Evolutionary conservation across 1,139 yeast species (phyloP).

Genomic region (Protomyces macrosporus): DNA sequence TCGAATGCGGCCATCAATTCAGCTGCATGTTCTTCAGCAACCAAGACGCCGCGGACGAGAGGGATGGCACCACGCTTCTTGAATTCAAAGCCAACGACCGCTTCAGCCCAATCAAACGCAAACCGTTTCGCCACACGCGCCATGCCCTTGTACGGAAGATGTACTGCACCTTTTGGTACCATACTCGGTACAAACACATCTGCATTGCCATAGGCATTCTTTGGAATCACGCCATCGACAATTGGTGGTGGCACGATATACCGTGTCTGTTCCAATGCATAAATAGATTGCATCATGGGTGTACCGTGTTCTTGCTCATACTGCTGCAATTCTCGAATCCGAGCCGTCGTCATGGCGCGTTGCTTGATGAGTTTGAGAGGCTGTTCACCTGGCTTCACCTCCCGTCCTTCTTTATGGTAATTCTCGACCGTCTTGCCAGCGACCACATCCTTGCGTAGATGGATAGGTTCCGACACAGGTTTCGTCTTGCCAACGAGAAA

Average conservation of each 20-base stretch:
- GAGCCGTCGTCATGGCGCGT: slow-evolving; percentile 33
- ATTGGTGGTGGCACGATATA: slow-evolving; percentile 62
- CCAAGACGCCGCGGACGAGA: slow-evolving; percentile 68
- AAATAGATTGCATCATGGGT: slow-evolving; percentile 48
- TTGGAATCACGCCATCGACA: slow-evolving; percentile 59
- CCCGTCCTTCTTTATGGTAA: slow-evolving; percentile 81
- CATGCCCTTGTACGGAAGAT: slow-evolving; percentile 41
- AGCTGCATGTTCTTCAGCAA: slow-evolving; percentile 58
- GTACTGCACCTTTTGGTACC: slow-evolving; percentile 75
- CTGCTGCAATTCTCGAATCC: slow-evolving; percentile 38
- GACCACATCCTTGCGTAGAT: slow-evolving; percentile 59
- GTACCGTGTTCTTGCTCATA: slow-evolving; percentile 51
- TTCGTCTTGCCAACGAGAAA: slow-evolving; percentile 42
- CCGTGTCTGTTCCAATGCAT: slow-evolving; percentile 73
- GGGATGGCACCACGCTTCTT: slow-evolving; percentile 51
- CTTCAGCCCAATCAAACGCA: slow-evolving; percentile 76
- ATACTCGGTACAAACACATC: slow-evolving; percentile 71
- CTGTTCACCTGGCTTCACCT: slow-evolving; percentile 59
- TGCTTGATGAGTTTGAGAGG: slow-evolving; percentile 50
- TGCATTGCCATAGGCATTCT: slow-evolving; percentile 74
- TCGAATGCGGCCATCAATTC: slow-evolving; percentile 60
- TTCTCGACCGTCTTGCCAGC: slow-evolving; percentile 66
- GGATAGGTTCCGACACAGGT: slow-evolving; percentile 45
- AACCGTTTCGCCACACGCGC: slow-evolving; percentile 60
- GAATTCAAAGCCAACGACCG: slow-evolving; percentile 81